A percentile compares a stretch with the other conserved stretches of the same genome.
These are phyloP conservation scores for Kwoniella mangroviensis DNA, from an alignment of 768 basidiomycete genomes.

Conservation along the genomic window DNA sequence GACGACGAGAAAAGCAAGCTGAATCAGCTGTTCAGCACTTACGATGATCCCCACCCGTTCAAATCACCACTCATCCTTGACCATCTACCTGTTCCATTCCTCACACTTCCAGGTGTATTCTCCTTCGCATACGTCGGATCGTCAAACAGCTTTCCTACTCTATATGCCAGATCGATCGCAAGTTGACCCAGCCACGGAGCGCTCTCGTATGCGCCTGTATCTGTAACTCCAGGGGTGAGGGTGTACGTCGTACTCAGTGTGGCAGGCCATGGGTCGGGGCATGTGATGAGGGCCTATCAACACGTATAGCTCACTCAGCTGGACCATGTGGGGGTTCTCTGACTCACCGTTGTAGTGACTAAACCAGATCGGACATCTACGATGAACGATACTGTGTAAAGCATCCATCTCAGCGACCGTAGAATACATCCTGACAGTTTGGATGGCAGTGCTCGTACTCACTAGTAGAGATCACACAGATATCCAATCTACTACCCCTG, in stretches of 20 bases:
- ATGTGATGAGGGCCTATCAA: neutral
- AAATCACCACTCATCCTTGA: neutral
- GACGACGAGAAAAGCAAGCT: too few species aligned
- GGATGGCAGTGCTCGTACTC: too few species aligned
- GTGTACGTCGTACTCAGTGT: neutral
- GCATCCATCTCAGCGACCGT: too few species aligned
- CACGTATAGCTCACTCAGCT: too few species aligned
- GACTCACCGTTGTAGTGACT: neutral
- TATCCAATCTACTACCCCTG: neutral
- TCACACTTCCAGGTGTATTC: neutral
- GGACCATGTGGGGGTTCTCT: neutral
- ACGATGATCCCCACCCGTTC: neutral
- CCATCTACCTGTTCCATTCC: neutral
- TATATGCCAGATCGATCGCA: neutral
- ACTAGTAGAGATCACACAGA: too few species aligned
- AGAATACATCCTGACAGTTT: too few species aligned
- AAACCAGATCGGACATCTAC: neutral
- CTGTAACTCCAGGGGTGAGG: neutral
- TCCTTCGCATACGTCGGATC: neutral
- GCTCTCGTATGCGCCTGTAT: neutral
- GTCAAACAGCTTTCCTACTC: neutral
- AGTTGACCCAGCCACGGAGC: neutral
- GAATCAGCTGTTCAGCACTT: neutral
- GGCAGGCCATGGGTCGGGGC: neutral
- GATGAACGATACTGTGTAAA: neutral